phyloP scores from a whole-genome alignment of 345 rosid species.

The Carallia pectinifolia region DNA sequence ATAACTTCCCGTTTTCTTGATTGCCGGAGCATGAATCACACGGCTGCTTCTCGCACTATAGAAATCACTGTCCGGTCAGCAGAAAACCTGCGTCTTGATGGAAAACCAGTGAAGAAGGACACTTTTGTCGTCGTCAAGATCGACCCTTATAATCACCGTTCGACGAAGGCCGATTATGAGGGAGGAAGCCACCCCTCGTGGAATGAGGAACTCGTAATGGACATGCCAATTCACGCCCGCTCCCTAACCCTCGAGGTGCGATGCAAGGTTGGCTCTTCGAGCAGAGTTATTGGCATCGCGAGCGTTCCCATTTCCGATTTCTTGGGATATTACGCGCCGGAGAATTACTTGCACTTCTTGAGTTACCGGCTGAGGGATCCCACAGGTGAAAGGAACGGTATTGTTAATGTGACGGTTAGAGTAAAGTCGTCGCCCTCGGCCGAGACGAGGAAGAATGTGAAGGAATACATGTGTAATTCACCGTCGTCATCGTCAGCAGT shows the following conservation, averaged over 20 bases:
- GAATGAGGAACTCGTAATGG: conserved; percentile 48
- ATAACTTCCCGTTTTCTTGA: too few species aligned
- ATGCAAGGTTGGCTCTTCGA: conserved; percentile 31
- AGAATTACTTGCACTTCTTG: conserved; percentile 52
- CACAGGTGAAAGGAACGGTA: conserved; percentile 46
- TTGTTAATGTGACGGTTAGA: conserved; percentile 56
- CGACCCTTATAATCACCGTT: conserved; percentile 13
- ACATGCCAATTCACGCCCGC: conserved; percentile 33
- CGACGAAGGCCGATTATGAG: conserved; percentile 23
- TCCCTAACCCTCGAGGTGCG: conserved; percentile 46
- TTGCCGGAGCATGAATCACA: too few species aligned
- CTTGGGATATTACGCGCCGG: conserved; percentile 47
- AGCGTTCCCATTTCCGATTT: conserved; percentile 61
- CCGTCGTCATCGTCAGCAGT: too few species aligned
- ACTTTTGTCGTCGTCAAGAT: conserved; percentile 28
- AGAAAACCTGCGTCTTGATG: conserved; percentile 45
- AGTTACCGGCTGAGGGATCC: conserved; percentile 65
- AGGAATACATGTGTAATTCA: too few species aligned
- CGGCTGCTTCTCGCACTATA: conserved; percentile 19
- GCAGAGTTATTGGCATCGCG: conserved; percentile 39
- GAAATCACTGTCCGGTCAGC: conserved; percentile 58
- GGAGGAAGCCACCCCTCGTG: conserved; percentile 57
- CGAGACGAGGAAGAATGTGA: too few species aligned
- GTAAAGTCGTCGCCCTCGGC: conserved; percentile 10
- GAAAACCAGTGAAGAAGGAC: conserved; percentile 44